phyloP scores from a whole-genome alignment of 2,329 filamentous ascomycete species.

The Acephala macrosclerotiorum region DNA sequence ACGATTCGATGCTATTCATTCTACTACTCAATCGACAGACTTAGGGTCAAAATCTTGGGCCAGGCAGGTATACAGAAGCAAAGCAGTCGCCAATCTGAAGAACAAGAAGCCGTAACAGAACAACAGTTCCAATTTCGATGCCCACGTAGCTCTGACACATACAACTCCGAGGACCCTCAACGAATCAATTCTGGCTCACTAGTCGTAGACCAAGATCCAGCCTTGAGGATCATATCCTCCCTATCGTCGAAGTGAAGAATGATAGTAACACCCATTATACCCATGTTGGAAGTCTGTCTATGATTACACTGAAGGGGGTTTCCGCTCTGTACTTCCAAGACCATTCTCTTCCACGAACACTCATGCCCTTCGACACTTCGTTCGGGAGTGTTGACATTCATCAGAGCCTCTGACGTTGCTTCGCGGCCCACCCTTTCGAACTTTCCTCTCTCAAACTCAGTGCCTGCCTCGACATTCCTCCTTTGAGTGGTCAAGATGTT shows the following conservation, averaged over 20 bases:
- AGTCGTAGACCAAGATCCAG: conserved; percentile 18
- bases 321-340: conserved; percentile 19
- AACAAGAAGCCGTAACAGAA: background rate
- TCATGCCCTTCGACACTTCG: conserved; percentile 23
- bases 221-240: conserved; percentile 38
- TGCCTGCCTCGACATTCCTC: no score
- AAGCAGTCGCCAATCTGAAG: background rate
- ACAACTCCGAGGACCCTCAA: background rate
- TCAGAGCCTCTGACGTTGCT: background rate
- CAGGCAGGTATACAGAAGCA: background rate
- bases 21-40: background rate
- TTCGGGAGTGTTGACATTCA: background rate
- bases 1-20: background rate
- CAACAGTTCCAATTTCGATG: background rate
- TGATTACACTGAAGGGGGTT: background rate
- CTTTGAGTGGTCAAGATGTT: no score
- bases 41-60: background rate
- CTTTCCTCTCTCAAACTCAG: background rate
- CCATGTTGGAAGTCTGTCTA: conserved; percentile 11
- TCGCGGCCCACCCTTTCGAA: background rate
- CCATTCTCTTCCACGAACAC: conserved; percentile 36
- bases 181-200: conserved; percentile 12
- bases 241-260: conserved; percentile 33
- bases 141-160: background rate
- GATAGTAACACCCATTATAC: conserved; percentile 37